Evolutionary conservation across 202 grass and related monocot genomes (phyloP), one percentile per base, ranked within the genome.

Genomic region (Zoysia matrella): DNA sequence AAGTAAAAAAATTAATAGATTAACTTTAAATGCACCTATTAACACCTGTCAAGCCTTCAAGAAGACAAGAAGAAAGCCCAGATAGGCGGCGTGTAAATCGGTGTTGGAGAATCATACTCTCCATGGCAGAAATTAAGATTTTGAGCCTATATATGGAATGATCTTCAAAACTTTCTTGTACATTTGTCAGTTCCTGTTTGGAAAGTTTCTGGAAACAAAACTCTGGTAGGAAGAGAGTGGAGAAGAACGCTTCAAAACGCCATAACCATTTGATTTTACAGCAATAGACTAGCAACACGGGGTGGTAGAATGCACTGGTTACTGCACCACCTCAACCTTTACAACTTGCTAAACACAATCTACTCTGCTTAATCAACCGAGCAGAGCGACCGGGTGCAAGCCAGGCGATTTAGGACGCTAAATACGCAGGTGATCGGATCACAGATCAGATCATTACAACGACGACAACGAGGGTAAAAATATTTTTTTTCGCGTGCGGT

Each of bases 331-430:
- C 69, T 45, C 45, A 47, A 80, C 77, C 51, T 80, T 69, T 71
- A 73, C 80, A 83, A 75, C 58, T 63, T 72, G 85, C 64, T 42
- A 84, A 64, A 56, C 82, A 45, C 75, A 52, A 69, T 60, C 58
- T 3, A 13, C 54, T 80, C 78, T 41, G 67, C 76, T 48, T 61
- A 52, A 84, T 88, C 52, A 79, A 88, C 69, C 7, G 74, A 85
- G 89, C 86, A 91, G 85, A 79, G 79, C 75, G 71, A 86, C 52
- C 69, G 85, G 68, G 63, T 44, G 83, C 66, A 67, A 75, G 76
- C 40, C 72, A 76, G 65, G 83, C 73, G 71, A 86, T 69, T 88
- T 58, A 87, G 80, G 82, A 90, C 78, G 71, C 65, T 64, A 74
- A 79, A 47, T 80, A 90, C 82, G 69, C 77, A 79, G 72, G 52